Conservation (phyloP, 345 rosid genomes). For the Eucalyptus lansdowneana region DNA sequence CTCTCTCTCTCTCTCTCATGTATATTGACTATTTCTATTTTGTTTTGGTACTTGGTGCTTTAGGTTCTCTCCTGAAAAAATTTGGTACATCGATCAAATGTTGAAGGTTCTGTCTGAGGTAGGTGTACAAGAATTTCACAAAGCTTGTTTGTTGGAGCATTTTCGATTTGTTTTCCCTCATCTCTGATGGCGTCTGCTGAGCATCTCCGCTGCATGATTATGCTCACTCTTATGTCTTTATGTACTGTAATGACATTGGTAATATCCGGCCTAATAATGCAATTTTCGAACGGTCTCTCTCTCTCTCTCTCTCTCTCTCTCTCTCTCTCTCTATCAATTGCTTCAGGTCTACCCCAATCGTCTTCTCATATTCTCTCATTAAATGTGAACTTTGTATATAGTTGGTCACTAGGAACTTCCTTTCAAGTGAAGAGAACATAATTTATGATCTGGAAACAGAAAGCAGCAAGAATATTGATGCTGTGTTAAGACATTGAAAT, state of each 20-base stretch:
- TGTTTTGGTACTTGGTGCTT: neutral
- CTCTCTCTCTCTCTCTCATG: neutral
- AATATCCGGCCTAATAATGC: neutral
- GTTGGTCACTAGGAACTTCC: neutral
- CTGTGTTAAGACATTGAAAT: neutral
- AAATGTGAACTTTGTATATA: neutral
- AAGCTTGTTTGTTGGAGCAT: neutral
- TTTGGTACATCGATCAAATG: conserved; percentile 99
- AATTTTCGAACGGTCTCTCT: neutral
- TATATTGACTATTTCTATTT: neutral
- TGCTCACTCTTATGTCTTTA: neutral
- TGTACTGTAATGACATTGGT: neutral
- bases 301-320: neutral
- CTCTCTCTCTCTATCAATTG: neutral
- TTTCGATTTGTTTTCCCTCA: neutral
- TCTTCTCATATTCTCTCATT: neutral
- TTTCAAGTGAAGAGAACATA: neutral
- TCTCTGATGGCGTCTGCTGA: neutral
- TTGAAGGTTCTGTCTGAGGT: conserved; percentile 98
- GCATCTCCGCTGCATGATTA: neutral
- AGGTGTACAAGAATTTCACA: conserved; percentile 1
- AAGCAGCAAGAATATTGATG: neutral
- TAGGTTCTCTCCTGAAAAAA: conserved; percentile 95
- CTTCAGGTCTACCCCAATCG: neutral
- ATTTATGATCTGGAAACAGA: neutral